Base-by-base conservation (phyloP, 495 filamentous ascomycete species). In the Lophiotrema nucula region DNA sequence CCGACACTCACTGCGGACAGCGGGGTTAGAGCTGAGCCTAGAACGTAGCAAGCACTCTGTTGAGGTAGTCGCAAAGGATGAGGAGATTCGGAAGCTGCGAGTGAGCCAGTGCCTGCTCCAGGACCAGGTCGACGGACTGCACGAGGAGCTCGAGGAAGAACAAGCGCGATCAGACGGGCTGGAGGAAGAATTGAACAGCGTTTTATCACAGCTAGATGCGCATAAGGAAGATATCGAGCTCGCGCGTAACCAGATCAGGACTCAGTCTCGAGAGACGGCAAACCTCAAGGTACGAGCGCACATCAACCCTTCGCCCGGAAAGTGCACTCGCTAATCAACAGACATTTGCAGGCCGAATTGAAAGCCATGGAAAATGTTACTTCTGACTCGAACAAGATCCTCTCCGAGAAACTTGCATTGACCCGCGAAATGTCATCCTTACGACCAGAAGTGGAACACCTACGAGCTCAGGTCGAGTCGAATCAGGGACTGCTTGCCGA, bases 401-500 rank as follows among this genome's bases (percentile, higher is more conserved):
- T 92, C 44, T 80, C 85, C 11, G 90, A 93, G 59, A 96, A 95
- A 65, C 72, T 88, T 10, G 79, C 81, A 1, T 76, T 97, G 18
- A 76, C 81, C 18, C 84, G 87, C 31, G 88, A 95, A 63, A 67
- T 96, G 8, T 76, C 84, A 22, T 73, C 76, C 22, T 64, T 92
- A 41, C 87, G 86, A 62, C 83, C 86, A 28, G 91, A 96, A 67
- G 59, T 95, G 6, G 89, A 95, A 48, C 85, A 89, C 65, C 76
- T 95, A 12, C 79, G 81, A 56, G 79, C 84, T 1, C 88, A 95
- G 69, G 78, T 81, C 21, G 73, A 78, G 15, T 81, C 82, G 22
- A 77, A 88, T 37, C 84, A 89, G 61, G 76, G 77, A 4, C 69
- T 86, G 5, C 74, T 91, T 23, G 74, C 85, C 1, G 88, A 92